Conservation (phyloP, 768 basidiomycete species). For the Candolleomyces efflorescens region DNA sequence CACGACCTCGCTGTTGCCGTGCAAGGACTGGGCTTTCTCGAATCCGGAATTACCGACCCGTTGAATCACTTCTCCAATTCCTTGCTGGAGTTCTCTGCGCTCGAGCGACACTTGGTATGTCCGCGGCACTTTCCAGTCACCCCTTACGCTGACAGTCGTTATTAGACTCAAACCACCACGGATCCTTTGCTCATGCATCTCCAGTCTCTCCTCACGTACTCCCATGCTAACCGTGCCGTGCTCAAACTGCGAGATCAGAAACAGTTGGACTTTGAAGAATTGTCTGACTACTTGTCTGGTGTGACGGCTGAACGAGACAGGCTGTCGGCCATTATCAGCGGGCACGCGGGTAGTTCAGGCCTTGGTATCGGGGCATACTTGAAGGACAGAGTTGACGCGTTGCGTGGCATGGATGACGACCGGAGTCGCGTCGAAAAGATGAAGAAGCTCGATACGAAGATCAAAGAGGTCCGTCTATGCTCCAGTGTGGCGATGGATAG, state of each 20-base stretch:
- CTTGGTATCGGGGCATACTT: conserved; percentile 86
- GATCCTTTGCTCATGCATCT: conserved; percentile 90
- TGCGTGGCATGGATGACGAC: conserved; percentile 92
- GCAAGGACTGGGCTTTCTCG: conserved; percentile 95
- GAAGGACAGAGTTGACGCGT: conserved; percentile 86
- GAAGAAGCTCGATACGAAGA: conserved; percentile 87
- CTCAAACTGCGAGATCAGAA: conserved; percentile 96
- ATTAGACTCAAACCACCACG: conserved; percentile 81
- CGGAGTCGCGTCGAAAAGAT: conserved; percentile 90
- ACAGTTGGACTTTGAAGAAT: conserved; percentile 97
- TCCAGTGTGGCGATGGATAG: background rate
- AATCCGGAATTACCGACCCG: conserved; percentile 97
- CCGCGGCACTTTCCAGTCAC: background rate
- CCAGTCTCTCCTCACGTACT: conserved; percentile 91
- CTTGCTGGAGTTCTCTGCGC: conserved; percentile 88
- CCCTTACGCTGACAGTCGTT: background rate
- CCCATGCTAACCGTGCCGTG: conserved; percentile 89
- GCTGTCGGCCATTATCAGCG: conserved; percentile 82
- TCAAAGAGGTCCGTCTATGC: conserved; percentile 74
- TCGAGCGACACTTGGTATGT: conserved; percentile 77
- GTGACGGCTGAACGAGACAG: conserved; percentile 92
- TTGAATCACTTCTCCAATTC: conserved; percentile 97
- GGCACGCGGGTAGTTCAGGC: conserved; percentile 82
- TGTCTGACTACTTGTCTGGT: conserved; percentile 92
- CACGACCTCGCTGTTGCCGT: conserved; percentile 95